These are phyloP conservation scores for Paraurostyla sp. DNA, from an alignment of 73 alveolate genomes.

Conservation along the genomic window DNA sequence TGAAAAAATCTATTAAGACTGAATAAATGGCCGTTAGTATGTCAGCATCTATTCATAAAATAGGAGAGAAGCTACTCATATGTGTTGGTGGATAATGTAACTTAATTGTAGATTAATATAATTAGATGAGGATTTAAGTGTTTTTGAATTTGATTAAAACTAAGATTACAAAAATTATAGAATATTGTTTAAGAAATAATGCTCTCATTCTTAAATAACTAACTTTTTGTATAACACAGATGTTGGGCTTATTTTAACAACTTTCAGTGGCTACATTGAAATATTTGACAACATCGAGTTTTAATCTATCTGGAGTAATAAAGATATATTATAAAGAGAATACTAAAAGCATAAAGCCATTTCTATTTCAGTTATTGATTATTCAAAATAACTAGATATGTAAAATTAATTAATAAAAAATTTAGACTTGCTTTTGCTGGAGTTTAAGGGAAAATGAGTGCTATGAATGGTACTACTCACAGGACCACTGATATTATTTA, in stretches of 20 bases:
- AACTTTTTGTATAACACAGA: constrained; percentile 6
- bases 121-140: constrained; percentile 2
- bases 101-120: not conserved
- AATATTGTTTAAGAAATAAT: not conserved
- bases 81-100: constrained; percentile 33
- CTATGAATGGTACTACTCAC: constrained; percentile 7
- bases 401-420: not conserved
- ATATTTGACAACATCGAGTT: constrained; percentile 37
- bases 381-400: constrained; percentile 37
- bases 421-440: constrained; percentile 62
- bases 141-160: not conserved
- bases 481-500: not conserved
- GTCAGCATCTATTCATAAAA: constrained; percentile 13
- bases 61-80: not conserved
- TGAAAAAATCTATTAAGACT: not conserved
- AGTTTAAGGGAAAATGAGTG: constrained; percentile 24
- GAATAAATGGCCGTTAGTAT: constrained; percentile 52
- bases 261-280: constrained; percentile 32
- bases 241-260: constrained; percentile 11
- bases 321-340: not conserved
- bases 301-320: constrained; percentile 7
- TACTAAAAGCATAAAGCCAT: not conserved
- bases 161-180: not conserved
- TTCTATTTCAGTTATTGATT: constrained; percentile 13
- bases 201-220: constrained; percentile 9